These are phyloP conservation scores for Aspergillus texensis DNA, from an alignment of 2,329 filamentous ascomycete genomes.

Conservation along the genomic window DNA sequence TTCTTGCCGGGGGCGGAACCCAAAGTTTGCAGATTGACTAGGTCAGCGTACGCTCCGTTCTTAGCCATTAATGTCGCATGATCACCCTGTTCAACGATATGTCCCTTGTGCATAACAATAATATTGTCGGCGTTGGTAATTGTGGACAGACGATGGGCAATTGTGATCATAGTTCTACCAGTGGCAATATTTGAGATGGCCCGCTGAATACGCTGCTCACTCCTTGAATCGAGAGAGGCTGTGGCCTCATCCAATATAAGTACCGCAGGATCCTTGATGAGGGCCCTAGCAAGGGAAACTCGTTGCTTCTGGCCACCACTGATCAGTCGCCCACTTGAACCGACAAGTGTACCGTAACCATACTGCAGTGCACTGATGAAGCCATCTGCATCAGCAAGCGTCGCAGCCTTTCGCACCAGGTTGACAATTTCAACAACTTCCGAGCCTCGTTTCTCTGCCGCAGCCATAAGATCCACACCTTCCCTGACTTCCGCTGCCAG, in stretches of 20 bases:
- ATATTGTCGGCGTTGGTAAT: slow-evolving; percentile 50
- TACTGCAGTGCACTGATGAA: slow-evolving; percentile 76
- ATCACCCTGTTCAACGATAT: slow-evolving; percentile 48
- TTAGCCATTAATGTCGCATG: slow-evolving; percentile 42
- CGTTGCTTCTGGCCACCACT: slow-evolving; percentile 93
- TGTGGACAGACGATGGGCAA: slow-evolving; percentile 50
- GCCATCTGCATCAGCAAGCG: slow-evolving; percentile 60
- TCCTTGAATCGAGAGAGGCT: slow-evolving; percentile 82
- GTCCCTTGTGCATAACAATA: slow-evolving; percentile 47
- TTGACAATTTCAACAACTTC: slow-evolving; percentile 56
- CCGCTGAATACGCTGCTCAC: slow-evolving; percentile 82
- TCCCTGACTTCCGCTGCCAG: slow-evolving; percentile 47
- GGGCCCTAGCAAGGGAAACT: slow-evolving; percentile 79
- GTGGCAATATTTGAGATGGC: slow-evolving; percentile 74
- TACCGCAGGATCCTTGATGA: slow-evolving; percentile 80
- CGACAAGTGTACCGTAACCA: slow-evolving; percentile 81
- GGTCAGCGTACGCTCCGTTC: slow-evolving; percentile 43
- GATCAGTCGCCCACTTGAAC: slow-evolving; percentile 78
- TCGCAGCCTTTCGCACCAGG: slow-evolving; percentile 58
- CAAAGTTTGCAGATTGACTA: slow-evolving; percentile 59
- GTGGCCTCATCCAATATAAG: slow-evolving; percentile 90
- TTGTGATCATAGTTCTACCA: slow-evolving; percentile 45
- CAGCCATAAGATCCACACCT: slow-evolving; percentile 52
- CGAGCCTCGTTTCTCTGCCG: slow-evolving; percentile 48
- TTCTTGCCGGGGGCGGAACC: slow-evolving; percentile 49